phyloP scores from a whole-genome alignment of 805 yeast species.

The Suhomyces sp. region DNA sequence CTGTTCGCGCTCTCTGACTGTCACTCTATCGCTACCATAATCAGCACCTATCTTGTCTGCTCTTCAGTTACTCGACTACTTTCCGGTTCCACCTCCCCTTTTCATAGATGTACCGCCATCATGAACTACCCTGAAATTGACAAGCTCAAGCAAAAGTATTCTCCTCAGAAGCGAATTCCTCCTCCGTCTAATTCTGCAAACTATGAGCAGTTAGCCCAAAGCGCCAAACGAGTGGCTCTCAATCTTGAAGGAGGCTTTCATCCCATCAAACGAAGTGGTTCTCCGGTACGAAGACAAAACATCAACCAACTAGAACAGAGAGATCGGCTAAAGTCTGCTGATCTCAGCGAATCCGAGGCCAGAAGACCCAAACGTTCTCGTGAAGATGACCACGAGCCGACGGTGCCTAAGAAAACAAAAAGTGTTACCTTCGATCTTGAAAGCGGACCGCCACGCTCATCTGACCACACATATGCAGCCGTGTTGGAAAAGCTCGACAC shows the following conservation, averaged over 20 bases:
- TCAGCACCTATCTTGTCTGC: not conserved
- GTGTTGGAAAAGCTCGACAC: not conserved
- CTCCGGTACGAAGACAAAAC: constrained; percentile 7
- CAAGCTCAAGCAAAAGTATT: constrained; percentile 5
- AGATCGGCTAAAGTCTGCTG: not conserved
- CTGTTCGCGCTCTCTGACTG: not conserved
- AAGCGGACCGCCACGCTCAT: not conserved
- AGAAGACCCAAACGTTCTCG: not conserved
- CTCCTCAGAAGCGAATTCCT: constrained; percentile 5
- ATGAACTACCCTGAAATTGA: constrained; percentile 1
- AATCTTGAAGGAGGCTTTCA: constrained; percentile 5
- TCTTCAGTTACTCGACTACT: not conserved
- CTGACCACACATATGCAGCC: not conserved
- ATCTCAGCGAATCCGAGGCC: not conserved
- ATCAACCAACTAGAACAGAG: constrained; percentile 6
- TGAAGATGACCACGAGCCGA: not conserved
- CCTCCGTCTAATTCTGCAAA: not conserved
- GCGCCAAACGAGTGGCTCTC: not conserved
- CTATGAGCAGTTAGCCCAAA: not conserved
- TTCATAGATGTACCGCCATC: not conserved
- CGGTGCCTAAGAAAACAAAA: not conserved
- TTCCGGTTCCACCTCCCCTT: not conserved
- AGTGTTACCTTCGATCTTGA: not conserved
- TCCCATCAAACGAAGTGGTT: constrained; percentile 9
- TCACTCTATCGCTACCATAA: not conserved